These are phyloP conservation scores for Zizania latifolia DNA, from an alignment of 176 grass and related monocot genomes.

Conservation along the genomic window DNA sequence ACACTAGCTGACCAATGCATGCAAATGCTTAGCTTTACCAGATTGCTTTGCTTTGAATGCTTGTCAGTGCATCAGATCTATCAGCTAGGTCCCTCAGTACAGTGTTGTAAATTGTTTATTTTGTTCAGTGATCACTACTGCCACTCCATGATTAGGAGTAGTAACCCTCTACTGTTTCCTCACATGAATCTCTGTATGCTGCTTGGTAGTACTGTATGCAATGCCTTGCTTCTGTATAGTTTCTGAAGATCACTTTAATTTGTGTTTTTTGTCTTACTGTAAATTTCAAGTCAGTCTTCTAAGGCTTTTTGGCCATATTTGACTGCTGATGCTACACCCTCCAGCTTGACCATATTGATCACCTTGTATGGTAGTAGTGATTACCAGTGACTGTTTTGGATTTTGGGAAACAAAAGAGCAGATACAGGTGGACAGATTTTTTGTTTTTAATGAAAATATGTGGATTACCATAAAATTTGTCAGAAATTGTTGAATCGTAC, in stretches of 20 bases:
- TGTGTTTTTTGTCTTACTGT: background rate
- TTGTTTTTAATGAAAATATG: too few species aligned
- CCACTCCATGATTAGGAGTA: background rate
- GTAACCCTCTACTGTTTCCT: background rate
- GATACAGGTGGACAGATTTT: background rate
- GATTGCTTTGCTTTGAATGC: background rate
- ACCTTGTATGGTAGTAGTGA: background rate
- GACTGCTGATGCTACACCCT: background rate
- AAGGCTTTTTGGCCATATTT: background rate
- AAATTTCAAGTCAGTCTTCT: background rate
- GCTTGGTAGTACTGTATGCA: too few species aligned
- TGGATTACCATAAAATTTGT: too few species aligned
- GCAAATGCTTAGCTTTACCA: background rate
- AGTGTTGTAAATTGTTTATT: background rate
- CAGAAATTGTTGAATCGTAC: too few species aligned
- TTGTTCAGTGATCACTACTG: background rate
- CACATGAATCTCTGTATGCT: background rate
- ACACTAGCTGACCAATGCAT: background rate
- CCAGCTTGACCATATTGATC: background rate
- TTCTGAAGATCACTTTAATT: background rate
- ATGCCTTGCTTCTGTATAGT: background rate
- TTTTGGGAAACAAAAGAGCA: background rate
- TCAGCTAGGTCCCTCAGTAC: background rate
- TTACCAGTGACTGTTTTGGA: too few species aligned
- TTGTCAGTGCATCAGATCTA: background rate